These are phyloP conservation scores for Lathyrus oleraceus DNA, from an alignment of 306 rosid species.

Conservation along the genomic window DNA sequence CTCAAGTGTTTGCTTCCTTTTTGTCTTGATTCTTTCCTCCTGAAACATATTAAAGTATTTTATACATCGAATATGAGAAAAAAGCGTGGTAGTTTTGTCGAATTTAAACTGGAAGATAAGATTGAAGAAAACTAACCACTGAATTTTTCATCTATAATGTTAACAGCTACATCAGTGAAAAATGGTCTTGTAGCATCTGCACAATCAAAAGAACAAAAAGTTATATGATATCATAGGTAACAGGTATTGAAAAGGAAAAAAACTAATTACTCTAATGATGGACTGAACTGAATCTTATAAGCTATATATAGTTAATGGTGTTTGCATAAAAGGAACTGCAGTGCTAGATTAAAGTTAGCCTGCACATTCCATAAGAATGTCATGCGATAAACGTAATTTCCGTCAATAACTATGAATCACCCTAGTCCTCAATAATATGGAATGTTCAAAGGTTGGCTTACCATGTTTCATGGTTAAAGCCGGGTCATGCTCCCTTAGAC, in stretches of 20 bases:
- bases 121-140: conserved; percentile 46
- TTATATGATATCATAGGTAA: background rate
- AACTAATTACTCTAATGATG: background rate
- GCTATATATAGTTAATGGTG: background rate
- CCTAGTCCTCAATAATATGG: background rate
- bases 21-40: conserved; percentile 39
- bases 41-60: conserved; percentile 30
- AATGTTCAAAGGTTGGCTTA: conserved; percentile 41
- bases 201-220: conserved; percentile 32
- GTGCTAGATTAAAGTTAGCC: conserved; percentile 10
- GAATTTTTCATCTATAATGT: conserved; percentile 50
- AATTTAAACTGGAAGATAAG: conserved; percentile 24
- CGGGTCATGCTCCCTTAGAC: conserved; percentile 63
- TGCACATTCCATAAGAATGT: conserved; percentile 1
- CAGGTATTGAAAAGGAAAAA: conserved; percentile 1
- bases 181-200: conserved; percentile 86
- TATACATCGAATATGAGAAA: background rate
- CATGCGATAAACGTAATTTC: conserved; percentile 4
- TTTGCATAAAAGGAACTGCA: background rate
- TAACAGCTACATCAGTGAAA: conserved; percentile 57
- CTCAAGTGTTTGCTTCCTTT: conserved; percentile 35
- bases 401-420: conserved; percentile 8
- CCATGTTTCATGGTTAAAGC: conserved; percentile 98
- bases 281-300: background rate
- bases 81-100: background rate